Base-by-base conservation (phyloP, 202 grass and related monocot genomes). In the Panicum hallii region DNA sequence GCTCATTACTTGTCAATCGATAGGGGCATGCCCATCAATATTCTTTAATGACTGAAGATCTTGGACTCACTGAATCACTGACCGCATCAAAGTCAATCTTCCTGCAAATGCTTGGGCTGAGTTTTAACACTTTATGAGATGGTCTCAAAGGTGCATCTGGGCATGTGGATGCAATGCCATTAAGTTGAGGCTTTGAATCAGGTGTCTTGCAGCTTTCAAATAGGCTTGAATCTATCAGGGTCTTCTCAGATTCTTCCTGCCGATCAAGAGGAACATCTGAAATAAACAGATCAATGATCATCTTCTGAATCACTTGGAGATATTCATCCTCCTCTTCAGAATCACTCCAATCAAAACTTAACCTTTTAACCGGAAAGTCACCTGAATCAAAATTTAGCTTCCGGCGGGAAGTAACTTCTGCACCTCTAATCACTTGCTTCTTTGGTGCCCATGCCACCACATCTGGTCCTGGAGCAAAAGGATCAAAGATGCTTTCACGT, bases 391-490 rank as follows among this genome's bases (percentile, higher is more conserved):
- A 94, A 36, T 81, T 93, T n/a, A 99, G 84, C 82, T 94, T 85
- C 45, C 86, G 85, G 22, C 86, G 79, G 32, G 82, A 84, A 71
- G 86, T 79, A 50, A 81, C 48, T 57, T 82, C 68, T n/a, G 26
- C 57, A 75, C 26, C 78, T 75, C 72, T 90, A 5, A 70, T 49
- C n/a, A 67, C 58, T 63, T 92, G 94, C 90, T 94, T 94, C 74
- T 81, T 92, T 4, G 97, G 97, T 43, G 97, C 97, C 74, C 89
- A 85, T 48, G 63, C 67, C 4, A 34, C 67, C 84, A 94, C 90
- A 60, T 91, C 90, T 52, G 84, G 79, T 47, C 79, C 97, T n/a
- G 97, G 86, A 70, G 91, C 88, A 90, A 99, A 99, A 38, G 93
- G 93, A 77, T 99, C 91, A 70, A 97, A 99, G 61, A 97, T 94